These are phyloP conservation scores for Beta vulgaris DNA, from an alignment of 148 eudicot genomes.

Conservation along the genomic window DNA sequence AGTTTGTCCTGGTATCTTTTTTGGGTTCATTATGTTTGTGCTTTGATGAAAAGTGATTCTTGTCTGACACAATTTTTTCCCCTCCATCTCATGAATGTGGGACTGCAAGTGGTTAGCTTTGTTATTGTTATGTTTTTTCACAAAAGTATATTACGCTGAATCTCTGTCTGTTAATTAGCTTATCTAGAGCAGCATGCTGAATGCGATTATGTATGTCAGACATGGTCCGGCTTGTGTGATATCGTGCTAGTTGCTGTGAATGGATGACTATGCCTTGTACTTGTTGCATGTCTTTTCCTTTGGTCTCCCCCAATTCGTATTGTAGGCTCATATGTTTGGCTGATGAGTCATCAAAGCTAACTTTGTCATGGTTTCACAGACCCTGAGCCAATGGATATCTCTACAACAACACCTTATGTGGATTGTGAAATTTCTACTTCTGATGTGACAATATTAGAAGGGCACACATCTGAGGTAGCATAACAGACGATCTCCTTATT, in stretches of 20 bases:
- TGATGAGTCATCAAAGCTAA: not conserved
- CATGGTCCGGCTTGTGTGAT: not conserved
- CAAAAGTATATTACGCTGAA: too few species aligned
- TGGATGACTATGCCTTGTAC: not conserved
- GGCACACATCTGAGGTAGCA: conserved; percentile 68
- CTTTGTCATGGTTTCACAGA: conserved; percentile 31
- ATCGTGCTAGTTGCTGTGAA: not conserved
- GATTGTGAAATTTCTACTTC: conserved; percentile 39
- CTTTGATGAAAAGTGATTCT: not conserved
- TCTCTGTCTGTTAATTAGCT: too few species aligned
- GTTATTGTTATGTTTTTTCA: too few species aligned
- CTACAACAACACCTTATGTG: conserved; percentile 24
- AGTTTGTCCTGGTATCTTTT: conserved; percentile 34
- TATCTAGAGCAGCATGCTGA: not conserved
- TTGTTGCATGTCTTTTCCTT: not conserved
- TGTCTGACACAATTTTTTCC: not conserved
- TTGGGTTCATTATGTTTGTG: not conserved
- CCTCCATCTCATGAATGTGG: not conserved
- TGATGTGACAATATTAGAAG: conserved; percentile 55
- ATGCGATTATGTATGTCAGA: not conserved
- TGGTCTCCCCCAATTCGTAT: not conserved
- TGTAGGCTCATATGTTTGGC: not conserved
- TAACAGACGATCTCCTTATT: not conserved
- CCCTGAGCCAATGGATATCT: conserved; percentile 56
- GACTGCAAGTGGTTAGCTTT: not conserved